Evolutionary conservation across 805 yeast species (phyloP).

Genomic region (Ascoidea rubescens): DNA sequence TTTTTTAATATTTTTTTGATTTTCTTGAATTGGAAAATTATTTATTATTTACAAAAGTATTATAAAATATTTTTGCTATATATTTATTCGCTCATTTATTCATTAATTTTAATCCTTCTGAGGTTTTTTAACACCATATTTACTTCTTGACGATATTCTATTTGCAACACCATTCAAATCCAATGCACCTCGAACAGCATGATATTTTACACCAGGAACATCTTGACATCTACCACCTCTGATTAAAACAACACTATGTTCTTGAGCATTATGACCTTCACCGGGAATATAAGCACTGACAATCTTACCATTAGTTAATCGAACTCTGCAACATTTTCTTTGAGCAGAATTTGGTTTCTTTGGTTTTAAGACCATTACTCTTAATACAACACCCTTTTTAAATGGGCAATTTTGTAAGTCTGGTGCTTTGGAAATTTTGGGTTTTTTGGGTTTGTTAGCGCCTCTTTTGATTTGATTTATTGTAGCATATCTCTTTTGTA

Average conservation of each 20-base stretch:
- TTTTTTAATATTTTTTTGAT: no score
- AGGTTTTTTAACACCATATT: slow-evolving; percentile 87
- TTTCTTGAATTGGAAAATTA: no score
- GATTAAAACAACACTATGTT: slow-evolving; percentile 88
- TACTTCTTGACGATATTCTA: slow-evolving; percentile 78
- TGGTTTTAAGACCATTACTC: slow-evolving; percentile 92
- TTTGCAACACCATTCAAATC: slow-evolving; percentile 94
- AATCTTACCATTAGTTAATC: slow-evolving; percentile 79
- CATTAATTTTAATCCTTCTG: slow-evolving; percentile 22
- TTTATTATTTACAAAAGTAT: no score
- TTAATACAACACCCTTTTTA: slow-evolving; percentile 81
- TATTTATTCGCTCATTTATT: no score
- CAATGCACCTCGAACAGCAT: slow-evolving; percentile 81
- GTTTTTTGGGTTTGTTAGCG: slow-evolving; percentile 35
- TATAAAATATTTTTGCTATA: no score
- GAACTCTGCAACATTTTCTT: slow-evolving; percentile 91
- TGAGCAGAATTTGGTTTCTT: slow-evolving; percentile 98
- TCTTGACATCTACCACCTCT: slow-evolving; percentile 99
- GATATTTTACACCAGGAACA: slow-evolving; percentile 96
- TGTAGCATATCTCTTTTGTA: slow-evolving; percentile 35
- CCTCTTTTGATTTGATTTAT: slow-evolving; percentile 69
- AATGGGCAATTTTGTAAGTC: slow-evolving; percentile 77
- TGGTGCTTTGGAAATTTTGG: slow-evolving; percentile 49
- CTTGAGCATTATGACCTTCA: slow-evolving; percentile 97
- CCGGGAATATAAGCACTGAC: slow-evolving; percentile 94